Percentiles rank a stretch among this genome's conserved stretches.
phyloP scores from a whole-genome alignment of 2,329 filamentous ascomycete genomes.

The Pseudogymnoascus sp. region DNA sequence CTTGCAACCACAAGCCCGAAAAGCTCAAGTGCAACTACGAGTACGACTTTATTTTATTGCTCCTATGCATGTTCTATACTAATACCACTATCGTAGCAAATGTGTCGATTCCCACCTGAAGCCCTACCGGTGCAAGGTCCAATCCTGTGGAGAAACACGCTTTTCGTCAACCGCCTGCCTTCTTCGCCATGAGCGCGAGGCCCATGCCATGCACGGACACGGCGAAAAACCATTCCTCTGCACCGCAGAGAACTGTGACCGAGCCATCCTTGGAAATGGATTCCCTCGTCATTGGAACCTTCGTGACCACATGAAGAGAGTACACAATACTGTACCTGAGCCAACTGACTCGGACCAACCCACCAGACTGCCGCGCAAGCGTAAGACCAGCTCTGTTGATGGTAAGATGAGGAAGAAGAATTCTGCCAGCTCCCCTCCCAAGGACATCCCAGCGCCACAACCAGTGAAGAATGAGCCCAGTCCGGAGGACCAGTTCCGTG shows the following conservation, averaged over 20 bases:
- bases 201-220: conserved; percentile 90
- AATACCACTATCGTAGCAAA: conserved; percentile 53
- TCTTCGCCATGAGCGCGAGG: conserved; percentile 89
- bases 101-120: conserved; percentile 94
- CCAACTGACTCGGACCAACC: conserved; percentile 11
- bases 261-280: conserved; percentile 71
- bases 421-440: conserved; percentile 2
- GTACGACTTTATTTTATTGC: conserved; percentile 45
- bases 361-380: conserved; percentile 6
- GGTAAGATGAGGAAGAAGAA: conserved; percentile 10
- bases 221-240: conserved; percentile 89
- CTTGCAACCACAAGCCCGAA: conserved; percentile 82
- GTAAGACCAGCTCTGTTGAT: conserved; percentile 10
- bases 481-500: conserved; percentile 2
- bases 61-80: conserved; percentile 16
- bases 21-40: conserved; percentile 99
- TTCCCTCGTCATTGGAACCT: conserved; percentile 96
- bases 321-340: conserved; percentile 54
- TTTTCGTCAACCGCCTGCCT: conserved; percentile 95
- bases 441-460: neutral
- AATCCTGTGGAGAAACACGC: conserved; percentile 71
- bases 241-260: conserved; percentile 79
- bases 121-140: conserved; percentile 88
- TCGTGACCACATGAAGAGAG: conserved; percentile 92
- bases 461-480: conserved; percentile 2